Conservation (phyloP, 495 filamentous ascomycete genomes). For the Parmelia sp. region DNA sequence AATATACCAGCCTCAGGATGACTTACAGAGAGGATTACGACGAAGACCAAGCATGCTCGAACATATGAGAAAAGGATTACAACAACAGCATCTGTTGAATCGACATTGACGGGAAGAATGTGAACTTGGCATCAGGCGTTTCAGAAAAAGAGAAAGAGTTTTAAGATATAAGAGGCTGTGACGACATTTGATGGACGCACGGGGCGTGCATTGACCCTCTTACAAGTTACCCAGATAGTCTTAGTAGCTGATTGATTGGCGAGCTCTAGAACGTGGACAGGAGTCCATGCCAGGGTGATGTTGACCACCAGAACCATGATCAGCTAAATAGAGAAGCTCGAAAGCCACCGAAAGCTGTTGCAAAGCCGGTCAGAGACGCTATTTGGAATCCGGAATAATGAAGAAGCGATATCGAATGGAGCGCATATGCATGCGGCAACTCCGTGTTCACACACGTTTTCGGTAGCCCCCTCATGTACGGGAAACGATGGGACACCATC, state of each 20-base stretch:
- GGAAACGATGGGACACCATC: background rate
- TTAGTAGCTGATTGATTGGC: background rate
- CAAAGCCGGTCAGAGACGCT: background rate
- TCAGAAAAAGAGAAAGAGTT: background rate
- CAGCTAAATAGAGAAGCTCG: background rate
- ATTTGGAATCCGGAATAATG: no score
- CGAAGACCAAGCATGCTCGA: slow-evolving; percentile 18
- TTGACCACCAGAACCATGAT: background rate
- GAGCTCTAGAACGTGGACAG: background rate
- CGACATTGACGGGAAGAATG: background rate
- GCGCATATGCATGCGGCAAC: background rate
- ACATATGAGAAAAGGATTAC: slow-evolving; percentile 12
- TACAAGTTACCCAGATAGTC: background rate
- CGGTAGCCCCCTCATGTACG: background rate
- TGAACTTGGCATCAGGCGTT: slow-evolving; percentile 7
- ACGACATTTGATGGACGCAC: no score
- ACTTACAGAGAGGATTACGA: slow-evolving; percentile 13
- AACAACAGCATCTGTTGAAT: slow-evolving; percentile 15
- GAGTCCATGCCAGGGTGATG: no score
- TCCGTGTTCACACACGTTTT: background rate
- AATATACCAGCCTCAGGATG: background rate
- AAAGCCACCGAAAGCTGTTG: background rate
- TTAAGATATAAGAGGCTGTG: background rate
- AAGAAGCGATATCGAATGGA: background rate
- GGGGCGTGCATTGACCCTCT: background rate